phyloP scores from a whole-genome alignment of 352 stramenopile genomes.

The Phytophthora podocarpi region DNA sequence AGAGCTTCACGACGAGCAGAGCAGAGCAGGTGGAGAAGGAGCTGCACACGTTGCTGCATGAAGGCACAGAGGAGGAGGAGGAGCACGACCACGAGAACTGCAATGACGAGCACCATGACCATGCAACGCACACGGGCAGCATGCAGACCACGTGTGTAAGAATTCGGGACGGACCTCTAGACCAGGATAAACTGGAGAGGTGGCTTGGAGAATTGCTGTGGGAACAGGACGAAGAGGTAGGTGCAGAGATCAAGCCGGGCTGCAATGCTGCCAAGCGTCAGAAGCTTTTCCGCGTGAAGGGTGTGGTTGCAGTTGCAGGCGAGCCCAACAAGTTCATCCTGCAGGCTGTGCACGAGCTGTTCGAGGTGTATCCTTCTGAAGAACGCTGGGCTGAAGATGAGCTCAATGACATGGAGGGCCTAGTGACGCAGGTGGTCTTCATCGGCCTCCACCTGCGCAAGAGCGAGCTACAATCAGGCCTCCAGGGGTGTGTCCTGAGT shows the following conservation, averaged over 20 bases:
- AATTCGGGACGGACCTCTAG: slow-evolving; percentile 43
- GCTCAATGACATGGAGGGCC: slow-evolving; percentile 3
- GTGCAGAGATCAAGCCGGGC: slow-evolving; percentile 5
- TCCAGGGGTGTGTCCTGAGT: slow-evolving; percentile 44
- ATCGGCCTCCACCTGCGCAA: slow-evolving; percentile 67
- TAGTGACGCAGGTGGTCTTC: slow-evolving; percentile 66
- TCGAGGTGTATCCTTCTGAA: slow-evolving; percentile 74
- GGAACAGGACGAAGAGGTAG: slow-evolving; percentile 48
- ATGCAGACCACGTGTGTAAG: slow-evolving; percentile 76
- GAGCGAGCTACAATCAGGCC: slow-evolving; percentile 37
- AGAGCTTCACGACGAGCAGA: slow-evolving; percentile 75
- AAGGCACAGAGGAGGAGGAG: slow-evolving; percentile 7
- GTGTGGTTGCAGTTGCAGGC: slow-evolving; percentile 56
- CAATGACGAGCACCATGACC: slow-evolving; percentile 17
- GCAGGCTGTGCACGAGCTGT: slow-evolving; percentile 84
- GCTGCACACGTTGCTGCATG: slow-evolving; percentile 26
- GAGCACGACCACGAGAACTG: slow-evolving; percentile 24
- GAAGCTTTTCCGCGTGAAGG: slow-evolving; percentile 80
- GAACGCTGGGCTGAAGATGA: slow-evolving; percentile 49
- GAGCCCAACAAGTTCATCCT: slow-evolving; percentile 76
- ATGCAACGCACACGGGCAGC: slow-evolving; percentile 54
- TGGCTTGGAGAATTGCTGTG: slow-evolving; percentile 76
- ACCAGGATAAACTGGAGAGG: slow-evolving; percentile 64
- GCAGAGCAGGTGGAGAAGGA: slow-evolving; percentile 63
- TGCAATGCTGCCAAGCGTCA: slow-evolving; percentile 20